A percentile compares a stretch with the other conserved stretches of the same genome.
phyloP scores from a whole-genome alignment of 345 rosid genomes.

The Eucalyptus curtisii region DNA sequence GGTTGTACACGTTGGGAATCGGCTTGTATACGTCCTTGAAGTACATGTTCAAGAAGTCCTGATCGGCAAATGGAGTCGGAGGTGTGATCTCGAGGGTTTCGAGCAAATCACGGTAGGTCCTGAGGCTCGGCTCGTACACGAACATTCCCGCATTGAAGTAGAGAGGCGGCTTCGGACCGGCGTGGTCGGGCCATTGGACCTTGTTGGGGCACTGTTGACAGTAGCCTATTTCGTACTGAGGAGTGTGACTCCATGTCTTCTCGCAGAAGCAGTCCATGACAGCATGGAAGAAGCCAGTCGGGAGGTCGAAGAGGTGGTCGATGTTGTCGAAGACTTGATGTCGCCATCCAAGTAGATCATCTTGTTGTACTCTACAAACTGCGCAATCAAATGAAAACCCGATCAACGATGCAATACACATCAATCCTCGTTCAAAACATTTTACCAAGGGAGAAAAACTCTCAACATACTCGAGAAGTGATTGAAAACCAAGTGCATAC shows the following conservation, averaged over 20 bases:
- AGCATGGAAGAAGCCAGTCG: slow-evolving; percentile 19
- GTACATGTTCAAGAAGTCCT: slow-evolving; percentile 42
- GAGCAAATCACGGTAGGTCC: slow-evolving; percentile 17
- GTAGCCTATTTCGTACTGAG: slow-evolving; percentile 28
- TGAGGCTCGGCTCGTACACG: slow-evolving; percentile 20
- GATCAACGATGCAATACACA: not conserved
- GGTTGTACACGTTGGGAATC: slow-evolving; percentile 19
- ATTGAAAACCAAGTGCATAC: not conserved
- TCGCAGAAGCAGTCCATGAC: slow-evolving; percentile 52
- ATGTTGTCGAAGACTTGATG: slow-evolving; percentile 29
- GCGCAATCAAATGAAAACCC: not conserved
- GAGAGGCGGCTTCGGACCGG: slow-evolving; percentile 20
- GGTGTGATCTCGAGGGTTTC: slow-evolving; percentile 14
- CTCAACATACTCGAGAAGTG: too few relatives aligned
- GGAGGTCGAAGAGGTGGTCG: slow-evolving; percentile 22
- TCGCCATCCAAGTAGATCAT: slow-evolving; percentile 29
- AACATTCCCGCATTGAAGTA: slow-evolving; percentile 48
- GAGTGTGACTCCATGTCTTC: slow-evolving; percentile 26
- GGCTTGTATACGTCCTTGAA: slow-evolving; percentile 27
- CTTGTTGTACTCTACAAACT: slow-evolving; percentile 27
- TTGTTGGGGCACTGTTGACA: slow-evolving; percentile 37
- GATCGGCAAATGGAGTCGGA: slow-evolving; percentile 41
- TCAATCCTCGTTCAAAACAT: not conserved
- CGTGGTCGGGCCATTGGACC: slow-evolving; percentile 18
- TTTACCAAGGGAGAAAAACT: too few relatives aligned